Evolutionary conservation across 2,329 filamentous ascomycete species (phyloP).

Genomic region (Colletotrichum lini): DNA sequence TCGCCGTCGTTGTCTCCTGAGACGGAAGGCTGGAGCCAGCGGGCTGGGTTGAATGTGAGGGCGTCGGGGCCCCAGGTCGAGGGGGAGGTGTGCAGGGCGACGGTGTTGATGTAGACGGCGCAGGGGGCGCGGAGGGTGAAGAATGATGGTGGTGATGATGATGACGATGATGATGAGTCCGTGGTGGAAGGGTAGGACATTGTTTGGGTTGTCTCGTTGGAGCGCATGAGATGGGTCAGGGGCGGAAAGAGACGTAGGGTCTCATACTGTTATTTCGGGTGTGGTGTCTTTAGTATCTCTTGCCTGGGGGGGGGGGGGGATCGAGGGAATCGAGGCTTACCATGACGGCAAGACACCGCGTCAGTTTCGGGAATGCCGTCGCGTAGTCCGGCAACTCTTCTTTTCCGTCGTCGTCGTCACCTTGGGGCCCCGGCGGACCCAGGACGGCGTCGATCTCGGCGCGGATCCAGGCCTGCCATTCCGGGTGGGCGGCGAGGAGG

Average conservation of each 20-base stretch:
- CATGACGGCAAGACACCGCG: slow-evolving; percentile 63
- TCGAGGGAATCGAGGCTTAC: slow-evolving; percentile 22
- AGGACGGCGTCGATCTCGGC: slow-evolving; percentile 59
- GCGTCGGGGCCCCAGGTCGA: slow-evolving; percentile 52
- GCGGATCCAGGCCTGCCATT: slow-evolving; percentile 66
- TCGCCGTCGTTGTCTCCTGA: too few species aligned
- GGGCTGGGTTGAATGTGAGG: slow-evolving; percentile 54
- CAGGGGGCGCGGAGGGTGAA: slow-evolving; percentile 52
- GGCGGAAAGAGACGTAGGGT: slow-evolving; percentile 13
- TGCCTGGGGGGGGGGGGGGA: too few species aligned
- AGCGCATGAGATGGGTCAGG: neutral
- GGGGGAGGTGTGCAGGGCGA: slow-evolving; percentile 48
- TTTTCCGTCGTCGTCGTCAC: slow-evolving; percentile 44
- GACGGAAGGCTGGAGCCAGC: slow-evolving; percentile 52
- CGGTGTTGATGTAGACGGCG: slow-evolving; percentile 53
- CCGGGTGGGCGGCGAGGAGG: slow-evolving; percentile 60
- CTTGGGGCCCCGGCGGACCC: slow-evolving; percentile 43
- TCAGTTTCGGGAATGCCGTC: slow-evolving; percentile 58
- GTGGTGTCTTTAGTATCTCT: neutral
- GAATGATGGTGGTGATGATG: slow-evolving; percentile 36
- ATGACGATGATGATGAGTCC: neutral
- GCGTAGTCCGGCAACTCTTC: slow-evolving; percentile 52
- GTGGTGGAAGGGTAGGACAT: neutral
- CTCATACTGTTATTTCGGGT: neutral
- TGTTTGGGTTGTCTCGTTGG: neutral